These are phyloP conservation scores for Austroboletus niveus DNA, from an alignment of 1,284 basidiomycete species.

Conservation along the genomic window DNA sequence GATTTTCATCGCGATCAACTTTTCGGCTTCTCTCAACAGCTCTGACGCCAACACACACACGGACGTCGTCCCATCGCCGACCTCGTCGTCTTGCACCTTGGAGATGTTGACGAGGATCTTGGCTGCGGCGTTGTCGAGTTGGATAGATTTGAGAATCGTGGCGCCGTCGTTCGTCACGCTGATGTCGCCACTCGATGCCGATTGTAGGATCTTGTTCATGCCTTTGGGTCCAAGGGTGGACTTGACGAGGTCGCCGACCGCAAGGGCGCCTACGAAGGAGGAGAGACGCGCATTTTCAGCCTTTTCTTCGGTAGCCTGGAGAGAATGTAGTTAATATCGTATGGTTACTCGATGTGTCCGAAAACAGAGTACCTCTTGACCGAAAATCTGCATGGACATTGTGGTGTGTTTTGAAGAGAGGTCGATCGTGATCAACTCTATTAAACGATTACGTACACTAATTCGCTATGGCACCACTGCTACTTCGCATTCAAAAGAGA, in stretches of 20 bases:
- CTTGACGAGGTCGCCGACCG: slow-evolving; percentile 96
- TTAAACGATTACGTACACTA: background rate
- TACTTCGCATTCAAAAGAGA: too few species aligned
- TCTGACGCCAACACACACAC: slow-evolving; percentile 95
- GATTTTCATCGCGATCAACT: slow-evolving; percentile 88
- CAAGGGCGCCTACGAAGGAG: slow-evolving; percentile 96
- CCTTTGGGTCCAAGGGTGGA: slow-evolving; percentile 98
- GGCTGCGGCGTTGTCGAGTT: slow-evolving; percentile 97
- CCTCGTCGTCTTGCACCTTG: slow-evolving; percentile 99
- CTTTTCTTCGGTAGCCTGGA: slow-evolving; percentile 92
- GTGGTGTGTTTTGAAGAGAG: slow-evolving; percentile 1
- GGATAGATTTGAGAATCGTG: slow-evolving; percentile 96
- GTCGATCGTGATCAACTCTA: slow-evolving; percentile 2
- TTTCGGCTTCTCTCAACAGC: slow-evolving; percentile 93
- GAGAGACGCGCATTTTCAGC: slow-evolving; percentile 99
- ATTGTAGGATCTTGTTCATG: slow-evolving; percentile 96
- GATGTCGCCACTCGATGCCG: slow-evolving; percentile 87
- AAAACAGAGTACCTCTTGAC: slow-evolving; percentile 34
- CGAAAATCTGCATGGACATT: slow-evolving; percentile 50
- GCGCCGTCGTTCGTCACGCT: slow-evolving; percentile 99
- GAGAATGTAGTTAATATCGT: slow-evolving; percentile 10
- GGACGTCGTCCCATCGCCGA: slow-evolving; percentile 95
- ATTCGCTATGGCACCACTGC: too few species aligned
- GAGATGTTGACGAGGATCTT: slow-evolving; percentile 99
- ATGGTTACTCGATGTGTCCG: background rate